Evolutionary conservation across 441 rosid species (phyloP), one percentile per base, ranked within the genome.

Genomic region (Viola pubescens): DNA sequence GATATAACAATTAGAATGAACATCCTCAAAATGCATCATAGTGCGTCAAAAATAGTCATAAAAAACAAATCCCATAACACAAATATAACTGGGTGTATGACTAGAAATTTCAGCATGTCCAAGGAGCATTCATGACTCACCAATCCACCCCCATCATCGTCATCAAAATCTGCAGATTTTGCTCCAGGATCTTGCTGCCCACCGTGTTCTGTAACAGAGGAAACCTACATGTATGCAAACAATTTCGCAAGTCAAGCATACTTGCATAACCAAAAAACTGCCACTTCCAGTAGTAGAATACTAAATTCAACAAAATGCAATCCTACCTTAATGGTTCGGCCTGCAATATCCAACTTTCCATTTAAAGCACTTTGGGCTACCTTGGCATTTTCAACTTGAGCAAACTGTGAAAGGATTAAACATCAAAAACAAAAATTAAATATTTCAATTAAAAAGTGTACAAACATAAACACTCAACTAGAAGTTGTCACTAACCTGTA

Each of bases 121-220:
- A 19, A 19, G 26, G 26, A 19, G 26, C 26, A 51, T 5, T 44
- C 44, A 48, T 61, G 60, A 74, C 91, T 79, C 63, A 88, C 97
- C 87, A 88, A 66, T 45, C 97, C 97, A 61, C 96, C 96, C 48
- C 95, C 97, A 64, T 87, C 95, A 71, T 91, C 96, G 78, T 91
- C 97, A 79, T 91, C 97, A 54, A 91, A 83, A 75, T 91, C 97
- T 2, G 94, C 91, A 75, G 95, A 80, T 68, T 88, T 91, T 42
- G 92, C 82, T 6, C 68, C 70, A 57, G 76, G 42, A 44, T 91
- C 97, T 77, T 88, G 94, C 13, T 83, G 64, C 40, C 84, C 86
- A 65, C 80, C 79, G 60, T 91, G 97, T 79, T 91, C 97, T 7
- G 97, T 71, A 52, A 91, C 97, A 64, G 94, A 88, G 38, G 96